phyloP scores from a whole-genome alignment of 2,329 filamentous ascomycete species.

The Venturia pyrina region DNA sequence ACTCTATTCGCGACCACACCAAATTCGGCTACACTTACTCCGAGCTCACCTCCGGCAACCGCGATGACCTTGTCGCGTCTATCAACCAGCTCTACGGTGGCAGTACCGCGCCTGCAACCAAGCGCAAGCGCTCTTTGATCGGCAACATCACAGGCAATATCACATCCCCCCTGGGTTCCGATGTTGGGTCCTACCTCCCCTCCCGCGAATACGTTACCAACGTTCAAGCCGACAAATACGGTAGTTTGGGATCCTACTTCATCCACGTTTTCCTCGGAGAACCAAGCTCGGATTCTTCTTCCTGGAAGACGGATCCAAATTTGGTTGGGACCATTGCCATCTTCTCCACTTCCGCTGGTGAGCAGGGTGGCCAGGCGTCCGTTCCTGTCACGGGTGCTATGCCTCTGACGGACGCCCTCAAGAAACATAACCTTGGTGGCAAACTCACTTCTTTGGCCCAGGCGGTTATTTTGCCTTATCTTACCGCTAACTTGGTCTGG shows the following conservation, averaged over 20 bases:
- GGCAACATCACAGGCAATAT: not conserved
- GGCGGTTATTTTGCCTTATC: slow-evolving; percentile 20
- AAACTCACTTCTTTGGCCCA: slow-evolving; percentile 23
- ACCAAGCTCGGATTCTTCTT: slow-evolving; percentile 31
- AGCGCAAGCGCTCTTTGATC: not conserved
- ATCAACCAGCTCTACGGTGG: slow-evolving; percentile 54
- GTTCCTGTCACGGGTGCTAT: slow-evolving; percentile 29
- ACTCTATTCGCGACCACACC: slow-evolving; percentile 47
- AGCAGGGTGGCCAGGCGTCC: not conserved
- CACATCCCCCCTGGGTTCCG: slow-evolving; percentile 20
- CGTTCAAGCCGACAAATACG: slow-evolving; percentile 50
- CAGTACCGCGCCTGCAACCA: not conserved
- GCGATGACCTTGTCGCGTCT: slow-evolving; percentile 35
- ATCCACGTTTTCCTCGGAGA: slow-evolving; percentile 60
- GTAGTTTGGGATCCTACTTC: slow-evolving; percentile 47
- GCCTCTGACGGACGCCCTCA: slow-evolving; percentile 34
- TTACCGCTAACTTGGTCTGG: slow-evolving; percentile 25
- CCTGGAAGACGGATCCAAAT: slow-evolving; percentile 45
- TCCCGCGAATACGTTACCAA: slow-evolving; percentile 55
- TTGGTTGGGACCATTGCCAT: slow-evolving; percentile 52
- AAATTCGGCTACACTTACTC: slow-evolving; percentile 67
- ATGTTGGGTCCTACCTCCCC: slow-evolving; percentile 22
- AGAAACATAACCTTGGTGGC: slow-evolving; percentile 23
- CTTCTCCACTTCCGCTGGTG: slow-evolving; percentile 21
- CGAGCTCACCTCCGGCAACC: slow-evolving; percentile 41